Evolutionary conservation across 2,329 filamentous ascomycete genomes (phyloP), one percentile per base, ranked within the genome.

Genomic region (Neodidymelliopsis sp.): DNA sequence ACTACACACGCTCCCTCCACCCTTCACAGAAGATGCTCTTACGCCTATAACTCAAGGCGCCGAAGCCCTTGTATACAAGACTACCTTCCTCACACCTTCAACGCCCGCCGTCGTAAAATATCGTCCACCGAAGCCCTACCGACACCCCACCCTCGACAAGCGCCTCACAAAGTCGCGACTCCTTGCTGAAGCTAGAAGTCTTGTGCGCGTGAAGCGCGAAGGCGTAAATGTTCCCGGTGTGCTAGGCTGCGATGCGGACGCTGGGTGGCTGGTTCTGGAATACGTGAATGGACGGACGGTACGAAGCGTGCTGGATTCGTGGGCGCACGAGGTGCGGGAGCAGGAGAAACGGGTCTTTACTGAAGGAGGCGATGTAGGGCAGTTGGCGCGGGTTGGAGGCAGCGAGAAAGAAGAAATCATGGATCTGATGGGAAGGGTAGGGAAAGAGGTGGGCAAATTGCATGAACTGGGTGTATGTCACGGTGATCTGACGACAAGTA

Each of bases 401-500:
- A 7, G 55, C 74, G 66, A 61, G 38, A 40, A 38, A 44, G 73
- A 62, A 53, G 70, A 73, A 11, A 72, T 68, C 22, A 34, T 72
- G 27, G 71, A 67, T 4, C 75, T 96, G 53, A 85, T 96, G 83
- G 75, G 79, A 35, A 79, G 83, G 56, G 85, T 96, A 51, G 92
- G 90, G 1, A 67, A 71, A 4, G 85, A 86, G 2, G 83, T 96
- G 12, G 91, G 89, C 6, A 81, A 73, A 44, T 77, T 99, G 78
- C 94, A 99, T 78, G 82, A 81, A 44, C 81, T 85, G n/a, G 93
- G 93, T 12, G 84, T 97, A 46, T 86, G 96, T 50, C 94, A 99
- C 76, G 94, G 94, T 29, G 94, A 99, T 76, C 75, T 99, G 75
- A 99, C 94, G 53, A 99, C 92, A 56, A 97, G 92, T 75, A 99